These are phyloP conservation scores for Huiozyma sinensis DNA, from an alignment of 805 yeast species.

Conservation along the genomic window DNA sequence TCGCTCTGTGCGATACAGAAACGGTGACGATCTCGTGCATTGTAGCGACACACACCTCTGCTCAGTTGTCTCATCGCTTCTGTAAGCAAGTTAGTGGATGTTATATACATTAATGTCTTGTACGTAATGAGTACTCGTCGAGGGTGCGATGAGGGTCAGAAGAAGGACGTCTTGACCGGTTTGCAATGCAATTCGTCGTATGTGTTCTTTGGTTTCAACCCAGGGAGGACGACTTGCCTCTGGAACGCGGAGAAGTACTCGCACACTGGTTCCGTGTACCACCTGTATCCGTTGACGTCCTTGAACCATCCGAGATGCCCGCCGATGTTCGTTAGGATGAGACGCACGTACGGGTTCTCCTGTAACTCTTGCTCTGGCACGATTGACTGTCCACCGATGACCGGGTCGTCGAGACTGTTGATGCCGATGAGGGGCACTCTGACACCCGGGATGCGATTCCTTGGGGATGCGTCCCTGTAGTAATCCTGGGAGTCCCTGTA, in stretches of 20 bases:
- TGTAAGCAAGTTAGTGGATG: no score
- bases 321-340: constrained; percentile 56
- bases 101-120: no score
- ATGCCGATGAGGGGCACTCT: constrained; percentile 54
- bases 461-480: constrained; percentile 53
- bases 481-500: constrained; percentile 54
- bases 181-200: constrained; percentile 10
- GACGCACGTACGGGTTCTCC: constrained; percentile 47
- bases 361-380: constrained; percentile 43
- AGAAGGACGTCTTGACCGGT: constrained; percentile 12
- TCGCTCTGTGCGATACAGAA: constrained; percentile 62
- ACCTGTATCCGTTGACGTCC: constrained; percentile 45
- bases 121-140: no score
- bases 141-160: background rate
- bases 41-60: no score
- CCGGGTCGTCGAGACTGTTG: constrained; percentile 68
- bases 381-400: constrained; percentile 38
- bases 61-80: no score
- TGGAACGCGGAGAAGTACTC: constrained; percentile 32
- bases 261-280: constrained; percentile 50
- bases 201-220: constrained; percentile 8
- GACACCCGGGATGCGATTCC: constrained; percentile 38
- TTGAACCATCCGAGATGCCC: constrained; percentile 77
- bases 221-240: constrained; percentile 19
- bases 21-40: constrained; percentile 72